Base-by-base conservation (phyloP, 2,329 filamentous ascomycete species). In the Fusarium odoratissimum region DNA sequence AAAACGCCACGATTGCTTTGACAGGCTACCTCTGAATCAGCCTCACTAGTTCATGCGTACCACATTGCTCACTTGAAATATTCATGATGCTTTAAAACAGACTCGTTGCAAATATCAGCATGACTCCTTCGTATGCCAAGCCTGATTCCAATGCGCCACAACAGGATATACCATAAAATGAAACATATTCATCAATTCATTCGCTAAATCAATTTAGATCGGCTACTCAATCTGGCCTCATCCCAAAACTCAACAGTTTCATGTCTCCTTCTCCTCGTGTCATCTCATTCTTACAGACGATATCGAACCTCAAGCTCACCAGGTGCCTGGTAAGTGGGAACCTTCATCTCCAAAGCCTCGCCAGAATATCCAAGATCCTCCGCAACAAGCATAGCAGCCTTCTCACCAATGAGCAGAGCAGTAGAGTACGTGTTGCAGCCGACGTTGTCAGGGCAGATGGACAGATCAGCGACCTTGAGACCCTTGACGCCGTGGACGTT, bases 401-500 rank as follows among this genome's bases (percentile, higher is more conserved):
- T 64, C 54, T 60, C 49, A 2, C 58, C 33, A 6, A 72, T 35
- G 17, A 69, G 49, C 8, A 78, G 77, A 69, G 76, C 82, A 73
- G 41, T 69, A 6, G 69, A 84, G 85, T 80, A 90, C 73, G 88
- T 91, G 81, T 91, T 91, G 82, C 89, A 91, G 68, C 91, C 92
- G 28, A 94, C 92, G 72, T 94, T 95, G 81, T 94, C 92, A 1
- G 92, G 92, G 81, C 92, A 94, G 84, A 94, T 93, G 56, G 87
- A 91, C 48, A 94, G 81, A 80, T 95, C 92, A 17, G 91, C 91
- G 30, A 94, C 92, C 87, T 94, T 94, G 76, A 95, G 87, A 21
- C 91, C 90, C 85, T 93, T 88, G 73, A 94, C 91, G 57, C 92
- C 92, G 79, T 94, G 91, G 6, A 95, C 92, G 74, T 94, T 94